Evolutionary conservation across 805 yeast genomes (phyloP).

Genomic region (Ogataea glucozyma): DNA sequence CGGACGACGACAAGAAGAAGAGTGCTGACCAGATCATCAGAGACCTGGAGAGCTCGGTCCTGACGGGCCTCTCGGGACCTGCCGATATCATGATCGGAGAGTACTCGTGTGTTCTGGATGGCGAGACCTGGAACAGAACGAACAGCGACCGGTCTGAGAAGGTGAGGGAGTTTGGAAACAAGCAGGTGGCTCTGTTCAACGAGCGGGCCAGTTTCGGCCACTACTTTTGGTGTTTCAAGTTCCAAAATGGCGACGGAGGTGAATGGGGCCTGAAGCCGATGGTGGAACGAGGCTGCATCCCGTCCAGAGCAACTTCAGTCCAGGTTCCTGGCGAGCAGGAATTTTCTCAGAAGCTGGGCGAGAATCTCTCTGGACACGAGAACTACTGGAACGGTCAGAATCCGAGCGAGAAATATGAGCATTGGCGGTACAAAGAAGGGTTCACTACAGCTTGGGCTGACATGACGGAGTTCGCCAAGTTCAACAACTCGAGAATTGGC

Average conservation of each 20-base stretch:
- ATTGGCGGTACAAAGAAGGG: constrained; percentile 80
- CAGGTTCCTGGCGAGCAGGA: constrained; percentile 42
- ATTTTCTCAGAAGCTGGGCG: constrained; percentile 41
- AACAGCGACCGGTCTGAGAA: constrained; percentile 47
- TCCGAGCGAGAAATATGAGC: constrained; percentile 66
- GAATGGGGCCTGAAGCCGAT: constrained; percentile 92
- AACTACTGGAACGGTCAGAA: constrained; percentile 68
- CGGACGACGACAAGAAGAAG: constrained; percentile 69
- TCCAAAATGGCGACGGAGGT: constrained; percentile 88
- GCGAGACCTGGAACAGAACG: constrained; percentile 63
- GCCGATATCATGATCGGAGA: constrained; percentile 84
- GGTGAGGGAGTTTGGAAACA: constrained; percentile 62
- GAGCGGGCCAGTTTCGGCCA: constrained; percentile 66
- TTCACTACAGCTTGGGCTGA: constrained; percentile 77
- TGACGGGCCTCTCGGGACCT: constrained; percentile 47
- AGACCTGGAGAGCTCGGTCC: constrained; percentile 52
- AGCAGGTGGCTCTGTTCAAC: constrained; percentile 49
- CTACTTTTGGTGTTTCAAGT: constrained; percentile 90
- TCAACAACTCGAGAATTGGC: constrained; percentile 73
- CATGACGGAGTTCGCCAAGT: constrained; percentile 62
- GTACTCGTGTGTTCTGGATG: constrained; percentile 84
- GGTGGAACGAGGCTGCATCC: constrained; percentile 61
- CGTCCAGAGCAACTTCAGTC: constrained; percentile 29
- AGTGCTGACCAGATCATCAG: constrained; percentile 61
- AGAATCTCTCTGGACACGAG: constrained; percentile 48